phyloP scores from a whole-genome alignment of 73 alveolate species.

The Paramecium sonneborni region DNA sequence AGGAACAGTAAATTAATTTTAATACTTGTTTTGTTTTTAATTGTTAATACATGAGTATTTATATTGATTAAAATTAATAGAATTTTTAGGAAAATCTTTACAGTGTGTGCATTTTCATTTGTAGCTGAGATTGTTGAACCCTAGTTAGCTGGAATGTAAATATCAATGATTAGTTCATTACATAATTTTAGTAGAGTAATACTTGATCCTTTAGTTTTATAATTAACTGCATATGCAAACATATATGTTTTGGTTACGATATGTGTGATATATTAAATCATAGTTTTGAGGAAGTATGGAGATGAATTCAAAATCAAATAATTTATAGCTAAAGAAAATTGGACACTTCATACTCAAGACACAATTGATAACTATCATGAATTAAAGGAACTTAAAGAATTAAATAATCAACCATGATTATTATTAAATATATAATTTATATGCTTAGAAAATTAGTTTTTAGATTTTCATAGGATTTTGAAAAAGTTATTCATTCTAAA shows the following conservation, averaged over 20 bases:
- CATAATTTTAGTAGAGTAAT: background rate
- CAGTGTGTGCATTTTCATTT: background rate
- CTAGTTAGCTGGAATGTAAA: constrained; percentile 41
- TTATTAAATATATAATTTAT: background rate
- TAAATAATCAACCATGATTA: background rate
- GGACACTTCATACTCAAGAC: constrained; percentile 13
- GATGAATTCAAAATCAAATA: constrained; percentile 1
- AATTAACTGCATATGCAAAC: background rate
- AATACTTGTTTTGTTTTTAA: background rate
- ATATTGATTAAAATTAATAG: background rate
- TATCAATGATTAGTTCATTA: background rate
- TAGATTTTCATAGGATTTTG: background rate
- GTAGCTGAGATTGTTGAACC: constrained; percentile 46
- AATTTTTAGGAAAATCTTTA: background rate
- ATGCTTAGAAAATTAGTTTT: constrained; percentile 3
- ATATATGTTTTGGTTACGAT: background rate
- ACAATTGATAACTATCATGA: background rate
- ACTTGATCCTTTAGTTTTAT: constrained; percentile 2
- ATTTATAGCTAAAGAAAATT: constrained; percentile 17
- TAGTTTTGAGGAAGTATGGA: background rate
- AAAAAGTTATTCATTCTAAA: background rate
- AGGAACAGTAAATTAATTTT: background rate
- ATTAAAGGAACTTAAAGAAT: background rate
- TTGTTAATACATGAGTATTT: constrained; percentile 20
- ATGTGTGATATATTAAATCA: background rate